Conservation (phyloP, 306 rosid species). For the Astragalus glycyphyllos region DNA sequence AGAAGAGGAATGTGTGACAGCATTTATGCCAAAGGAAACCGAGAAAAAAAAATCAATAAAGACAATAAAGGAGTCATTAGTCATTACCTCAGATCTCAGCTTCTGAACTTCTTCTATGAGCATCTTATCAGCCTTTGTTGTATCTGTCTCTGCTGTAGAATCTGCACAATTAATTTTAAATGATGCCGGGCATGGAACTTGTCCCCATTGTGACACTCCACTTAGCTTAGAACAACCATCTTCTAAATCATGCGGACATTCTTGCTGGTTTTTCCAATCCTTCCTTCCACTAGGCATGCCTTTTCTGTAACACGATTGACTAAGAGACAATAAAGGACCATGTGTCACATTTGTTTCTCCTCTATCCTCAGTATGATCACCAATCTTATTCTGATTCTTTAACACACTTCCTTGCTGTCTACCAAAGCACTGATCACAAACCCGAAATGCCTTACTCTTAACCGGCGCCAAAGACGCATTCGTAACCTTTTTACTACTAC, state of each 20-base stretch:
- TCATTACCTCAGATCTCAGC: constrained; percentile 70
- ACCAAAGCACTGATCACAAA: constrained; percentile 75
- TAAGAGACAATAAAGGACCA: constrained; percentile 49
- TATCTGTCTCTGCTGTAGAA: constrained; percentile 44
- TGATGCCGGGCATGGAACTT: constrained; percentile 65
- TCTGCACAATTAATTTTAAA: constrained; percentile 48
- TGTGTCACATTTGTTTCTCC: constrained; percentile 56
- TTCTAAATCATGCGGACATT: constrained; percentile 49
- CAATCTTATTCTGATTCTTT: constrained; percentile 46
- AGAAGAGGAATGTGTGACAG: too few relatives aligned
- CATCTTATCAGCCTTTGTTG: constrained; percentile 52
- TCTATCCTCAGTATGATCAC: constrained; percentile 58
- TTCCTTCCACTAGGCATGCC: constrained; percentile 59
- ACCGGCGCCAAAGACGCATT: constrained; percentile 80
- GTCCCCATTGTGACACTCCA: constrained; percentile 74
- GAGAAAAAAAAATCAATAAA: too few relatives aligned
- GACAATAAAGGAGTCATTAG: not conserved
- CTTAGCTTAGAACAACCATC: constrained; percentile 46
- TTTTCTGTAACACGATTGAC: constrained; percentile 62
- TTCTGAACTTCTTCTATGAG: constrained; percentile 66
- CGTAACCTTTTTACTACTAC: constrained; percentile 63
- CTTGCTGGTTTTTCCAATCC: constrained; percentile 56
- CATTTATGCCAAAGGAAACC: too few relatives aligned
- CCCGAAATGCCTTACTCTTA: constrained; percentile 73
- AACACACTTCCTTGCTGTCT: constrained; percentile 50